A percentile compares a stretch with the other conserved stretches of the same genome.
Evolutionary conservation across 2,329 filamentous ascomycete genomes (phyloP).

Genomic region (Trichophyton rubrum): DNA sequence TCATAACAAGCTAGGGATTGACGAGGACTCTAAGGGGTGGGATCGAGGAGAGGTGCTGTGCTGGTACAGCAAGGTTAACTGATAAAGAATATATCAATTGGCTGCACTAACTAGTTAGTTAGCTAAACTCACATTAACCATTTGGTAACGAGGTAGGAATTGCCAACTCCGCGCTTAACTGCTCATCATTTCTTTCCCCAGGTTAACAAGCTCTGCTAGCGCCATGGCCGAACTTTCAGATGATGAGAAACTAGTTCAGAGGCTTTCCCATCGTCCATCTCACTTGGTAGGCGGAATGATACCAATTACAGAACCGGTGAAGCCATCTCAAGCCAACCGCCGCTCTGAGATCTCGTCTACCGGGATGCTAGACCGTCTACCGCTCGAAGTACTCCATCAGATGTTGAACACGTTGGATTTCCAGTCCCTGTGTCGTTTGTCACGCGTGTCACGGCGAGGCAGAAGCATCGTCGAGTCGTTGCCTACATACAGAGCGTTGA

Average conservation of each 20-base stretch:
- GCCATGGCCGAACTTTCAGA: background rate
- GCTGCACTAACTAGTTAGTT: too few relatives aligned
- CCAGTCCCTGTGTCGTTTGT: slow-evolving; percentile 21
- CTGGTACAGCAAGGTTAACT: too few relatives aligned
- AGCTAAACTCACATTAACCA: too few relatives aligned
- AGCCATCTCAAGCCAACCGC: background rate
- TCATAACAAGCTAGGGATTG: too few relatives aligned
- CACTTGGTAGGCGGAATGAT: background rate
- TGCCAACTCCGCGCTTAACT: too few relatives aligned
- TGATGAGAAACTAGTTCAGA: background rate
- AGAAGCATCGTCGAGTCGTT: slow-evolving; percentile 20
- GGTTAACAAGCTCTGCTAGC: background rate
- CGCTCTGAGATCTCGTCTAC: background rate
- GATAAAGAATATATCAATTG: too few relatives aligned
- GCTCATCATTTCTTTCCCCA: too few relatives aligned
- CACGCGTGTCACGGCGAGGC: slow-evolving; percentile 16
- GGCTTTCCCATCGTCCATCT: background rate
- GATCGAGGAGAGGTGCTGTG: too few relatives aligned
- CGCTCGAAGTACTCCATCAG: slow-evolving; percentile 18
- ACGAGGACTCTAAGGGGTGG: too few relatives aligned
- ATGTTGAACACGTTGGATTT: slow-evolving; percentile 18
- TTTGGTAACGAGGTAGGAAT: too few relatives aligned
- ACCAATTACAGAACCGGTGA: background rate
- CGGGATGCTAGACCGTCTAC: slow-evolving; percentile 2
- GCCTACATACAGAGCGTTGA: slow-evolving; percentile 30